Evolutionary conservation across 345 rosid species (phyloP).

Genomic region (Sonneratia caseolaris): DNA sequence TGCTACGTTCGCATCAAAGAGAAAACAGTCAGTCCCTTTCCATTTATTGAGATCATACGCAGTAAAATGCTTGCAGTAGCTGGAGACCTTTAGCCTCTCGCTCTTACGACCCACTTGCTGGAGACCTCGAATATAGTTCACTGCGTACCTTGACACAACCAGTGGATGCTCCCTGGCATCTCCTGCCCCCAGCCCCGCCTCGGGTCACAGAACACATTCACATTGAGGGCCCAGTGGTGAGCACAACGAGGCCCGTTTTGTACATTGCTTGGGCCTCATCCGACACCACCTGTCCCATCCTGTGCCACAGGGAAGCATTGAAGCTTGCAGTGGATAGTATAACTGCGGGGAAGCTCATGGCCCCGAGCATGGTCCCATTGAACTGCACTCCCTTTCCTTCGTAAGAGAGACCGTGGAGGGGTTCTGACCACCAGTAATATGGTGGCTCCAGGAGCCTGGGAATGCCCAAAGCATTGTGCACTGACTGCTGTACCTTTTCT

Average conservation of each 20-base stretch:
- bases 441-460: slow-evolving; percentile 20
- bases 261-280: slow-evolving; percentile 40
- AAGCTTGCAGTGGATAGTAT: slow-evolving; percentile 28
- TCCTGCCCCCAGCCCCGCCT: slow-evolving; percentile 52
- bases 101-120: slow-evolving; percentile 24
- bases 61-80: slow-evolving; percentile 38
- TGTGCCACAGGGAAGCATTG: slow-evolving; percentile 26
- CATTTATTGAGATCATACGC: slow-evolving; percentile 39
- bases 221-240: slow-evolving; percentile 55
- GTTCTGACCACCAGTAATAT: slow-evolving; percentile 39
- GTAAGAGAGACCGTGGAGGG: slow-evolving; percentile 36
- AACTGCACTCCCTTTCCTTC: slow-evolving; percentile 22
- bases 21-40: slow-evolving; percentile 28
- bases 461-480: slow-evolving; percentile 15
- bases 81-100: slow-evolving; percentile 30
- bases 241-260: slow-evolving; percentile 28
- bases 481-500: slow-evolving; percentile 28
- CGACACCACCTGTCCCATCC: slow-evolving; percentile 33
- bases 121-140: slow-evolving; percentile 38
- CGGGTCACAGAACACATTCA: slow-evolving; percentile 42
- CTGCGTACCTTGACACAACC: slow-evolving; percentile 31
- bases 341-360: slow-evolving; percentile 32
- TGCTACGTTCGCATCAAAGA: slow-evolving; percentile 25
- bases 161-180: slow-evolving; percentile 48
- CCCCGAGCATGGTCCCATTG: slow-evolving; percentile 19